Base-by-base conservation (phyloP, 495 filamentous ascomycete genomes). In the Penicillium parvum region DNA sequence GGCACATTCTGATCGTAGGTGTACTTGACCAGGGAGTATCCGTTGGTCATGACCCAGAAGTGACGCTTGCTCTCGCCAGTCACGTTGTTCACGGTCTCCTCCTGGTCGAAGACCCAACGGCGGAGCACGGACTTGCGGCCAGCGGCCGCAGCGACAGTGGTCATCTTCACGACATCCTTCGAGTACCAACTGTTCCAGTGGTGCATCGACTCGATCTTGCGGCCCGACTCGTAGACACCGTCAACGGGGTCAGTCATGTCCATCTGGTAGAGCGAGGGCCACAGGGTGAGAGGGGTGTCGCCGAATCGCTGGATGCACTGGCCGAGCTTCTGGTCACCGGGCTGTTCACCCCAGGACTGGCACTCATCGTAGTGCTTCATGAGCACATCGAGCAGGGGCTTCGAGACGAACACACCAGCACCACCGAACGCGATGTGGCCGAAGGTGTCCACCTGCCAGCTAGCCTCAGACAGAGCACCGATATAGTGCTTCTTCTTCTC, bases 361-460 rank as follows among this genome's bases (percentile, higher is more conserved):
- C 82, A 84, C 26, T 69, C 55, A 12, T 76, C 72, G 42, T 76
- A 71, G 40, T 76, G 65, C n/a, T 68, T 58, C 17, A 68, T 68
- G 14, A 86, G 57, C 30, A 74, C 57, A 14, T 68, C 63, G 5
- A 81, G 74, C 8, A 86, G 68, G 7, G 82, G 75, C 32, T 73
- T 63, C 11, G 76, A 80, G 20, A 88, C 62, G 47, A 85, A 86
- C 15, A 83, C 69, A 51, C 84, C 84, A 12, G 80, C 83, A 45
- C 83, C 83, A 44, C 83, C 83, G 52, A 78, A 86, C 10, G 79
- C 81, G 65, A 83, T 79, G 53, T 77, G 70, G 3, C 83, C 83
- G 53, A 78, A 84, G 14, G 58, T 70, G 16, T 70, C 61, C 8
- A 84, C 74, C 41, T 79, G 72, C 58, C 68, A 63, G 49, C 75